Evolutionary conservation across 164 flowering plant species (phyloP), one percentile per base, ranked within the genome.

Genomic region (Protea cynaroides): DNA sequence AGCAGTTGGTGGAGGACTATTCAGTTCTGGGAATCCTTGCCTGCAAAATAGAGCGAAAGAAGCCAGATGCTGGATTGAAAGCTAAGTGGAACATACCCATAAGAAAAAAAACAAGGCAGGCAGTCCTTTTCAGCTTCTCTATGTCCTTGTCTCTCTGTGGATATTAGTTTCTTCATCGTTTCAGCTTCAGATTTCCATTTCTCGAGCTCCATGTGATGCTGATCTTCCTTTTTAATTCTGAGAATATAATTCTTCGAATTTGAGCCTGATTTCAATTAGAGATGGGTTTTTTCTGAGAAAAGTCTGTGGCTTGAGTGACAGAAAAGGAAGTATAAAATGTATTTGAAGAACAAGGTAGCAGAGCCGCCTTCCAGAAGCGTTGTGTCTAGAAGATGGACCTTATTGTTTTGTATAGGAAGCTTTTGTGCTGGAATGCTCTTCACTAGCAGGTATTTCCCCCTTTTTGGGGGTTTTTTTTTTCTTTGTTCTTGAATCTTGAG

Each of bases 391-490:
- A 86, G 78, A 25, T 79, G 76, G 83, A 74, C 74, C 24, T 61
- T 85, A 61, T 72, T 85, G 58, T 79, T 88, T 29, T 86, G 96
- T 66, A 22, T 86, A 12, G 74, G 81, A 36, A 81, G 96, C 72
- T 89, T 89, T 76, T 85, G 85, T 65, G 83, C 76, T 61, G 96
- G 96, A 43, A 75, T 83, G 77, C 74, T 85, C 74, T 85, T 89
- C 84, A 82, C 92, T 55, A 80, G 74, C 81, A 83, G 88, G 92
- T 86, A 70, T 51, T 14, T 49, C 51, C 21, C 23, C 7, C 50
- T 38, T 15, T 5, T 70, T 18, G 36, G 51, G 34, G 15, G 56
- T 51, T 12, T 11, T 24, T 59, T 51, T 12, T 11, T 24, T 53
- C 23, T 25, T 36, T 56, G 0, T 7, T 55, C 43, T 56, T 51